Base-by-base conservation (phyloP, 202 grass and related monocot species). In the Hordeum pubiflorum region DNA sequence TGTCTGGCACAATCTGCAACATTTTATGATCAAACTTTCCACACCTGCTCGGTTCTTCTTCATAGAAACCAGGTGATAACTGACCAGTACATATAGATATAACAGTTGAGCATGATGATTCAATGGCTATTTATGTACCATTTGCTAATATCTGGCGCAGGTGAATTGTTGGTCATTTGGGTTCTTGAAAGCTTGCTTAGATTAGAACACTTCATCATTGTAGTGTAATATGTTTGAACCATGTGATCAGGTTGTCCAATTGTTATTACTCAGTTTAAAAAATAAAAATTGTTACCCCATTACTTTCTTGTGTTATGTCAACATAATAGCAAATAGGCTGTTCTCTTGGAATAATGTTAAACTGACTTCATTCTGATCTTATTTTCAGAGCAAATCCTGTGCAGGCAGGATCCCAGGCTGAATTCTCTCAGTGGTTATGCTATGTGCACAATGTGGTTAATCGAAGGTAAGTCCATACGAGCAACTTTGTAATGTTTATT, bases 381-480 rank as follows among this genome's bases (percentile, higher is more conserved):
- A 82, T 76, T 81, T 82, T 17, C 84, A 98, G 95, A 83, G 82
- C 80, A 72, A 93, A 93, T 80, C 92, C 95, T 58, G 90, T 98
- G 23, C 92, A 91, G 79, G 90, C 88, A 80, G 90, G 92, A 65
- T 98, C 95, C 58, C 95, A 93, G 80, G 88, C 81, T 40, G 90
- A 98, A 70, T 95, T 98, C 75, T 94, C 96, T 61, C 85, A 91
- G 65, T 98, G 92, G 92, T 55, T 98, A 63, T 98, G 96, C 83
- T 89, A 98, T 74, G 78, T 91, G 27, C 96, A 98, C 76, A 98
- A 95, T 48, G 89, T 95, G 22, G 96, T 98, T 80, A 98, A 98
- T 76, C 79, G 92, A 88, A 98, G 96, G 96, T 98, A 87, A 86
- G 61, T 77, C 75, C 36, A 74, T 83, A 70, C 12, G 1, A 9